phyloP scores from a whole-genome alignment of 371 early-diverging fungal genomes.

The Lichtheimia ramosa region DNA sequence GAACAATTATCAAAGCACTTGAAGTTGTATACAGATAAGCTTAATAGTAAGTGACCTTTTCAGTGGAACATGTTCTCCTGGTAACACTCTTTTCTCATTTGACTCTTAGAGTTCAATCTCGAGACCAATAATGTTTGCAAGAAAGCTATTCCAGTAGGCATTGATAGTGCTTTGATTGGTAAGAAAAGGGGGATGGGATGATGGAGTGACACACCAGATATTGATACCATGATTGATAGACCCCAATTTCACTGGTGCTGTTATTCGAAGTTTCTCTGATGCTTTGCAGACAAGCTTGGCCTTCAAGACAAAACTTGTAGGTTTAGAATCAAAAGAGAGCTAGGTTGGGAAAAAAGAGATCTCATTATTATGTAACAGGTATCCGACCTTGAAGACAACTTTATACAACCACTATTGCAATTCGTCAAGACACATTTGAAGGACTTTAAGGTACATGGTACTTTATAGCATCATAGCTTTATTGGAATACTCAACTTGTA shows the following conservation, averaged over 20 bases:
- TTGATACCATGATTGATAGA: slow-evolving; percentile 16
- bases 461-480: background rate
- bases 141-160: slow-evolving; percentile 20
- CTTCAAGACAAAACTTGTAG: slow-evolving; percentile 58
- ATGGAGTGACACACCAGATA: background rate
- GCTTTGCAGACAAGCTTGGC: slow-evolving; percentile 56
- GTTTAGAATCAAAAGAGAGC: slow-evolving; percentile 18
- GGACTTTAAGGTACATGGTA: slow-evolving; percentile 15
- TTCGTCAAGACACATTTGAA: slow-evolving; percentile 62
- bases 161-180: slow-evolving; percentile 46
- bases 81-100: background rate
- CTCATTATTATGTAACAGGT: slow-evolving; percentile 32
- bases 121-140: slow-evolving; percentile 26
- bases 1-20: slow-evolving; percentile 47
- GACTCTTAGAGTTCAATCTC: slow-evolving; percentile 17
- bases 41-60: slow-evolving; percentile 39
- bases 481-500: too few relatives aligned
- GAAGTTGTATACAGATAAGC: slow-evolving; percentile 45
- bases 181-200: slow-evolving; percentile 1
- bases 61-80: background rate
- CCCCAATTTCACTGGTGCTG: slow-evolving; percentile 46
- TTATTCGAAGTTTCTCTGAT: slow-evolving; percentile 52
- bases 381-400: slow-evolving; percentile 58
- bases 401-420: slow-evolving; percentile 59
- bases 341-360: slow-evolving; percentile 4